Evolutionary conservation across 2,329 filamentous ascomycete genomes (phyloP), one percentile per base, ranked within the genome.

Genomic region (Monilinia aucupariae): DNA sequence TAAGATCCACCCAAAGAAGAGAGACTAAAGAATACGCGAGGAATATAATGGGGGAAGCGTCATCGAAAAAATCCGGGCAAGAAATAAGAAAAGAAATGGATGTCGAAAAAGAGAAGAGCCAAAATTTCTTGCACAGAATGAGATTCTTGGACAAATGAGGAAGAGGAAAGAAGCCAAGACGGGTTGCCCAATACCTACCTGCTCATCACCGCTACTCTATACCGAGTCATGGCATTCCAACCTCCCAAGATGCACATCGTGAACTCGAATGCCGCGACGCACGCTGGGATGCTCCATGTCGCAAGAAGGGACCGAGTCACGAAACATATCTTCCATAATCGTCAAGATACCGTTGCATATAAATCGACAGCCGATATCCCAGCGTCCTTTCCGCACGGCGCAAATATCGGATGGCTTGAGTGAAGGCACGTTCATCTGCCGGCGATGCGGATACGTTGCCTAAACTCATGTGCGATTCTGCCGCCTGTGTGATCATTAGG

Each of bases 391-490:
- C 69, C 7, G 80, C 80, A 61, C 72, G 73, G 63, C 77, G 75
- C 39, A 83, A 71, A 69, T 80, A 78, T 47, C 70, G 70, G 53
- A 82, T 71, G 0, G 81, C 81, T 68, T 77, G 73, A 22, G 73
- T 71, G 64, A 81, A 82, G 61, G 79, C 75, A 17, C 72, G 72
- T 65, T 78, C 74, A 64, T 80, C 80, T 47, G 71, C 69, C 41
- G 77, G 75, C 9, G 76, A 70, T 27, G 76, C 77, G 4, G 78
- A 79, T 1, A 80, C 79, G 62, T 81, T 82, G 17, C 80, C 80
- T 20, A 82, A 69, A 60, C 78, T 81, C 77, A 82, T 82, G 64
- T 77, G 77, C 41, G 80, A 78, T 72, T 82, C 80, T 25, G 80
- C 80, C 41, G 80, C 76, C 78, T 81, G 65, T 49, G 10, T 22